Conservation (phyloP, 331 rosid species). For the Rhamnella rubrinervis region DNA sequence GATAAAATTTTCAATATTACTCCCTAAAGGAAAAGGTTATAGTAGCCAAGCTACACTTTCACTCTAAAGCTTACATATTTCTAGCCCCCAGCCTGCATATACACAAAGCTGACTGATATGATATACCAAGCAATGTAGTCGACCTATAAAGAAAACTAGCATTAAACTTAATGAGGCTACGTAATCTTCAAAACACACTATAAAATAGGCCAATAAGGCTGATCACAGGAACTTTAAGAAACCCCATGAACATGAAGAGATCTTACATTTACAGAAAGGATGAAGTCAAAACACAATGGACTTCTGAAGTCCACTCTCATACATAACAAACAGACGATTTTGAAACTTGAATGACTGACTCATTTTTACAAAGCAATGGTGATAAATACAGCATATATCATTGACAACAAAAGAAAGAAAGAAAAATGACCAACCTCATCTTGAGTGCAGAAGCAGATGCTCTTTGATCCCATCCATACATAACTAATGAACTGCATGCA, state of each 20-base stretch:
- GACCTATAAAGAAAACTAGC: too few relatives aligned
- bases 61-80: too few relatives aligned
- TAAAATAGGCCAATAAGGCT: background rate
- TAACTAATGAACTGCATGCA: slow-evolving; percentile 29
- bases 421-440: slow-evolving; percentile 7
- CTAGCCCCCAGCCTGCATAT: too few relatives aligned
- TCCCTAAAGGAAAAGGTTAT: too few relatives aligned
- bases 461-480: slow-evolving; percentile 33
- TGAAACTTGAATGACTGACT: slow-evolving; percentile 33
- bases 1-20: too few relatives aligned
- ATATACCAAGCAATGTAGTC: too few relatives aligned
- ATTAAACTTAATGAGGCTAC: too few relatives aligned
- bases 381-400: slow-evolving; percentile 41
- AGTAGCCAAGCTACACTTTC: too few relatives aligned
- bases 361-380: slow-evolving; percentile 68
- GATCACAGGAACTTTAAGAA: background rate
- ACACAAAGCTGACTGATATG: too few relatives aligned
- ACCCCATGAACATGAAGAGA: slow-evolving; percentile 16
- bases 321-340: slow-evolving; percentile 29
- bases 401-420: slow-evolving; percentile 18
- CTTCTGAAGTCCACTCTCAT: slow-evolving; percentile 14
- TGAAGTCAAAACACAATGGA: slow-evolving; percentile 26
- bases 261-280: slow-evolving; percentile 46
- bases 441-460: slow-evolving; percentile 27
- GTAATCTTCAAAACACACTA: background rate